Conservation (phyloP, 1,139 yeast species). For the Wickerhamomyces sp. region DNA sequence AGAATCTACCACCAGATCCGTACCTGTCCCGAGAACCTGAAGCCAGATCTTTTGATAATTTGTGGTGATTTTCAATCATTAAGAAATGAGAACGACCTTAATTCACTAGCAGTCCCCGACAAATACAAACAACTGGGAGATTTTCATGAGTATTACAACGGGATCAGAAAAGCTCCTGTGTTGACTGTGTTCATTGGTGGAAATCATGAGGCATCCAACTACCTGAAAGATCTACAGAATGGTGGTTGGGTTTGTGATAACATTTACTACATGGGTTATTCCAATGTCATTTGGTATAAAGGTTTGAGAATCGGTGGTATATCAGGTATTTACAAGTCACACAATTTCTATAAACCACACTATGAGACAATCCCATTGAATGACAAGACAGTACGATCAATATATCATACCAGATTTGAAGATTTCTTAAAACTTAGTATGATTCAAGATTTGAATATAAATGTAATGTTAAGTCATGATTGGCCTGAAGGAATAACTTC, state of each 20-base stretch:
- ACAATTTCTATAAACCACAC: slow-evolving; percentile 37
- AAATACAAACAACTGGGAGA: slow-evolving; percentile 66
- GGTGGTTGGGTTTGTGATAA: slow-evolving; percentile 97
- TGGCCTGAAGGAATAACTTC: slow-evolving; percentile 87
- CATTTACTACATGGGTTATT: slow-evolving; percentile 82
- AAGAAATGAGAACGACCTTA: slow-evolving; percentile 57
- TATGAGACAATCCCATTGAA: slow-evolving; percentile 47
- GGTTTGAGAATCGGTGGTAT: slow-evolving; percentile 78
- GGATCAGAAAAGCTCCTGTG: slow-evolving; percentile 60
- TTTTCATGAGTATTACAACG: slow-evolving; percentile 67
- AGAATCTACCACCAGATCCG: slow-evolving; percentile 44
- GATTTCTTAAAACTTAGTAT: slow-evolving; percentile 55
- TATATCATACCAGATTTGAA: slow-evolving; percentile 69
- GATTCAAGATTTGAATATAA: slow-evolving; percentile 34
- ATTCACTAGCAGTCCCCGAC: slow-evolving; percentile 50
- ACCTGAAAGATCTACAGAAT: slow-evolving; percentile 62
- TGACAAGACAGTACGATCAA: slow-evolving; percentile 43
- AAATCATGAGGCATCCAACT: slow-evolving; percentile 86
- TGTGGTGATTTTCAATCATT: slow-evolving; percentile 81
- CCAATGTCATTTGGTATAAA: slow-evolving; percentile 66
- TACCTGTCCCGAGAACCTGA: slow-evolving; percentile 14
- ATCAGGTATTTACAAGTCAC: slow-evolving; percentile 73
- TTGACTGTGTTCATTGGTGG: slow-evolving; percentile 88
- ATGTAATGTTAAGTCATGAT: slow-evolving; percentile 74
- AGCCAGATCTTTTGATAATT: slow-evolving; percentile 64